Evolutionary conservation across 352 stramenopile species (phyloP).

Genomic region (Elongisporangium undulatum): DNA sequence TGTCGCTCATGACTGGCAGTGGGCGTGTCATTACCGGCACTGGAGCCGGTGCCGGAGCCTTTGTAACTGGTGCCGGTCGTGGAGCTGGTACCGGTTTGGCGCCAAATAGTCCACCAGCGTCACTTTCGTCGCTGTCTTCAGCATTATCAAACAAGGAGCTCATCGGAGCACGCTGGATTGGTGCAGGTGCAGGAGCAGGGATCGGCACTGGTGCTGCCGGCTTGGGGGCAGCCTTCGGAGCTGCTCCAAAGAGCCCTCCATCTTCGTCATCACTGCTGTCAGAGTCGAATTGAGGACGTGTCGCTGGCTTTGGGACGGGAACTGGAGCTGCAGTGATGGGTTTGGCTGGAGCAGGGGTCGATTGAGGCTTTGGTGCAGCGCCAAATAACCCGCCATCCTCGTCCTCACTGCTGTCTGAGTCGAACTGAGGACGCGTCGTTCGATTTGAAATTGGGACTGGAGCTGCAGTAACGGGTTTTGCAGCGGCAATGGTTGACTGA

Average conservation of each 20-base stretch:
- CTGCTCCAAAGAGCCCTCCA: conserved; percentile 40
- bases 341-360: background rate
- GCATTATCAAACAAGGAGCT: conserved; percentile 51
- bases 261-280: conserved; percentile 24
- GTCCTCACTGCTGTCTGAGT: conserved; percentile 14
- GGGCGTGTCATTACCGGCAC: conserved; percentile 4
- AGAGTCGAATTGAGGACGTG: background rate
- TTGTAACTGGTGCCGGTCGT: background rate
- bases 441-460: background rate
- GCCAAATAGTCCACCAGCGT: conserved; percentile 35
- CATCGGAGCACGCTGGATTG: conserved; percentile 23
- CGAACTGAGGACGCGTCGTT: background rate
- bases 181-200: conserved; percentile 2
- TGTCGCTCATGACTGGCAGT: conserved; percentile 11
- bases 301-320: conserved; percentile 3
- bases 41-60: background rate
- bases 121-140: conserved; percentile 44
- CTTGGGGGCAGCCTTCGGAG: conserved; percentile 15
- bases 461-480: conserved; percentile 3
- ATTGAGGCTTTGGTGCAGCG: background rate
- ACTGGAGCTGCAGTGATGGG: conserved; percentile 16
- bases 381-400: conserved; percentile 36
- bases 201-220: conserved; percentile 4
- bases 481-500: background rate
- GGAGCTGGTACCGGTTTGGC: conserved; percentile 5